Evolutionary conservation across 1,284 basidiomycete species (phyloP).

Genomic region (Cryptococcus wingfieldii): DNA sequence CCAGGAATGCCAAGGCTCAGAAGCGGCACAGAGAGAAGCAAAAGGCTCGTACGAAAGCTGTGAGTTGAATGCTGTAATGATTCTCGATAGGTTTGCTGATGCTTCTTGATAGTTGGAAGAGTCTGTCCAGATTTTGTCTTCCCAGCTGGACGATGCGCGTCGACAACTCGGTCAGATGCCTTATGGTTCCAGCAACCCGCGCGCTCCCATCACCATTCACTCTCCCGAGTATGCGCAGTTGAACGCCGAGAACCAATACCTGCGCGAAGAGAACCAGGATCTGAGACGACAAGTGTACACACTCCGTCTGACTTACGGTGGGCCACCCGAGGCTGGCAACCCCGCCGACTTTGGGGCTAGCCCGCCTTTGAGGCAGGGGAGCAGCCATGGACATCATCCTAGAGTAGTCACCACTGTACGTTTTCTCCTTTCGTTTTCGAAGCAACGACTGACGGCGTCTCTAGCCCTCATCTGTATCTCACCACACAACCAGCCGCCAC

Average conservation of each 20-base stretch:
- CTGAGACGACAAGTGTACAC: constrained; percentile 38
- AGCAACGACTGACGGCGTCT: neutral
- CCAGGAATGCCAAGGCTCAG: constrained; percentile 79
- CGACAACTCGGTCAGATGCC: constrained; percentile 36
- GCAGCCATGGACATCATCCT: constrained; percentile 3
- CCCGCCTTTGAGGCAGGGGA: constrained; percentile 15
- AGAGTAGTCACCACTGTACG: constrained; percentile 6
- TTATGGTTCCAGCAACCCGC: constrained; percentile 15
- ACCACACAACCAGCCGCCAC: neutral
- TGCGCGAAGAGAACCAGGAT: constrained; percentile 43
- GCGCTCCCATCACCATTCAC: constrained; percentile 25
- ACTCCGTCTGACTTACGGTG: constrained; percentile 15
- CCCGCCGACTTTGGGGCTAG: constrained; percentile 5
- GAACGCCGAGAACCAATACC: constrained; percentile 38
- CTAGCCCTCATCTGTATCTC: neutral
- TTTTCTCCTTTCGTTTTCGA: neutral
- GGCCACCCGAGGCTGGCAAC: constrained; percentile 1
- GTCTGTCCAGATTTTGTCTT: constrained; percentile 32
- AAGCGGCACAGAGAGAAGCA: constrained; percentile 85
- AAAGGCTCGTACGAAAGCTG: constrained; percentile 88
- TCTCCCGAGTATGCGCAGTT: constrained; percentile 34
- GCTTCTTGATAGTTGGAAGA: constrained; percentile 35
- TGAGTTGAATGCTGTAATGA: constrained; percentile 43
- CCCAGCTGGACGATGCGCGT: constrained; percentile 41
- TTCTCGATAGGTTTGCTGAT: neutral